Evolutionary conservation across 371 early-diverging fungal species (phyloP).

Genomic region (Catenaria anguillulae): DNA sequence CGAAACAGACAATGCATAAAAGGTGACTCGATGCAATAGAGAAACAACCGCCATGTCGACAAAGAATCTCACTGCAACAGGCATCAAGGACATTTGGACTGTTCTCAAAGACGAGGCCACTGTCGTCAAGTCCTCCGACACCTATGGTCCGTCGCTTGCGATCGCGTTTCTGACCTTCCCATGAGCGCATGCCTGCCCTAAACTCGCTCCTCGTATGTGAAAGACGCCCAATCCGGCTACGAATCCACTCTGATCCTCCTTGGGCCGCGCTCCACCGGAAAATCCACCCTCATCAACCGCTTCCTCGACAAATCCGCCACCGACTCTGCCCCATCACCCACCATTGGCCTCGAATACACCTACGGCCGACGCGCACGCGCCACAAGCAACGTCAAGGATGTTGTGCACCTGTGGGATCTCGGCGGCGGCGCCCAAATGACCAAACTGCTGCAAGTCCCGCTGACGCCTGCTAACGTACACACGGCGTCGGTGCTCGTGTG

Average conservation of each 20-base stretch:
- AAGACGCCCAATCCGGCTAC: not conserved
- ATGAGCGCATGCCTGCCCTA: too few relatives aligned
- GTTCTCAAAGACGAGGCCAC: not conserved
- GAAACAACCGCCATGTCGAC: too few relatives aligned
- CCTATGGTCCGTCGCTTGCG: too few relatives aligned
- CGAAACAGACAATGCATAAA: too few relatives aligned
- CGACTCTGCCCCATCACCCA: too few relatives aligned
- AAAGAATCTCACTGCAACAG: too few relatives aligned
- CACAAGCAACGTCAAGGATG: constrained; percentile 25
- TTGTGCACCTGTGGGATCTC: constrained; percentile 34
- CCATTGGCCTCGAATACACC: constrained; percentile 32
- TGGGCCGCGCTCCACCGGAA: constrained; percentile 25
- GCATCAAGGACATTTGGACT: constrained; percentile 4
- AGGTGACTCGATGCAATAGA: too few relatives aligned
- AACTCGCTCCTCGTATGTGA: not conserved
- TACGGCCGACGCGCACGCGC: constrained; percentile 26
- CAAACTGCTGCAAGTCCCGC: constrained; percentile 24
- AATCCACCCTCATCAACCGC: constrained; percentile 24
- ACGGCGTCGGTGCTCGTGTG: constrained; percentile 21
- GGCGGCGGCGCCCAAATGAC: constrained; percentile 27
- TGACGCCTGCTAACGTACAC: constrained; percentile 27
- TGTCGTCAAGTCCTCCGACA: not conserved
- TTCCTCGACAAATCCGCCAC: constrained; percentile 26
- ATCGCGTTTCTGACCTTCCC: not conserved
- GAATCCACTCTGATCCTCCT: constrained; percentile 25